phyloP scores from a whole-genome alignment of 768 basidiomycete species.

The Suillus cothurnatus region DNA sequence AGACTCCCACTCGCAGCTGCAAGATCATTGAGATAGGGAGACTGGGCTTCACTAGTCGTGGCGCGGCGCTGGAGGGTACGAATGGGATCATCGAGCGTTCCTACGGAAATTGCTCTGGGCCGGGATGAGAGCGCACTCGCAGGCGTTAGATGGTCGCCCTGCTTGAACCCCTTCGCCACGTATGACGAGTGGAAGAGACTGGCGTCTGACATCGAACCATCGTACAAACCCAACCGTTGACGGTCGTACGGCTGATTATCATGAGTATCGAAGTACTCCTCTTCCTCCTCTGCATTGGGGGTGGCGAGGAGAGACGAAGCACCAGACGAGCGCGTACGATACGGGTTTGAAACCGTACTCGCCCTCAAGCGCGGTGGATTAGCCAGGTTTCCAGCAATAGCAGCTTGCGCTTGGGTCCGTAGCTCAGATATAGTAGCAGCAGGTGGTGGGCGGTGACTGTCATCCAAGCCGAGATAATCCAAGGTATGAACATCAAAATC shows the following conservation, averaged over 20 bases:
- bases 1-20: constrained; percentile 37
- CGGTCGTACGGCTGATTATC: constrained; percentile 47
- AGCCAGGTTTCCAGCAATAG: constrained; percentile 81
- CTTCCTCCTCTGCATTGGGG: constrained; percentile 68
- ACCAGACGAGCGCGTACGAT: constrained; percentile 64
- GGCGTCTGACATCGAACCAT: constrained; percentile 50
- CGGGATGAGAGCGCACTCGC: constrained; percentile 46
- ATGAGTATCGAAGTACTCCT: constrained; percentile 71
- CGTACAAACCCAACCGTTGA: constrained; percentile 66
- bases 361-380: constrained; percentile 83
- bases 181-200: constrained; percentile 58
- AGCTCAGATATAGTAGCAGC: constrained; percentile 89
- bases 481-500: constrained; percentile 93
- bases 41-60: constrained; percentile 55
- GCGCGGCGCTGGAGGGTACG: constrained; percentile 70
- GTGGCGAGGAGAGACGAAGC: constrained; percentile 65
- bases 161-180: constrained; percentile 74
- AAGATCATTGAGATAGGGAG: constrained; percentile 60
- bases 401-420: constrained; percentile 87
- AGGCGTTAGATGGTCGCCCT: constrained; percentile 63
- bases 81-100: constrained; percentile 79
- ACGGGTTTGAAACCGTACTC: constrained; percentile 93
- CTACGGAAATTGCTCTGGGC: constrained; percentile 88
- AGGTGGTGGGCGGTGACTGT: constrained; percentile 69
- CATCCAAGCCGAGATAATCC: constrained; percentile 95